Evolutionary conservation across 1,284 basidiomycete genomes (phyloP).

Genomic region (Trichosporon sp.): DNA sequence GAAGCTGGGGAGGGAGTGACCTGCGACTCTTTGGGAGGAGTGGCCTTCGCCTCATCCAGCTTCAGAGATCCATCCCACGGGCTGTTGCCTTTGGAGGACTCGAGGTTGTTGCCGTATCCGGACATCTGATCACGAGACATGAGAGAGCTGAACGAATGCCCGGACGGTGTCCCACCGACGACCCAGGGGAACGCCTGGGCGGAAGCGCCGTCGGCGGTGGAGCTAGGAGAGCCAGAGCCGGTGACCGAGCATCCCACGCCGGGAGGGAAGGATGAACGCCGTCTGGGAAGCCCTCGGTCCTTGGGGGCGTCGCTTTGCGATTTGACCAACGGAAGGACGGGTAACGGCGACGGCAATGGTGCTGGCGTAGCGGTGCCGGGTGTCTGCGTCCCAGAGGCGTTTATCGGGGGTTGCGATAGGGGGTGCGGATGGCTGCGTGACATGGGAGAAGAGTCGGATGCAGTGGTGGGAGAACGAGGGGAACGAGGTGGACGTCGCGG

Average conservation of each 20-base stretch:
- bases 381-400: neutral
- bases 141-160: neutral
- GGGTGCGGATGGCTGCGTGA: slow-evolving; percentile 14
- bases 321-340: slow-evolving; percentile 14
- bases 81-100: neutral
- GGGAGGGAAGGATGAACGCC: slow-evolving; percentile 35
- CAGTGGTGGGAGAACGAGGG: slow-evolving; percentile 1
- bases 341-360: slow-evolving; percentile 9
- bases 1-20: neutral
- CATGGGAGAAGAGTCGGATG: slow-evolving; percentile 2
- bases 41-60: neutral
- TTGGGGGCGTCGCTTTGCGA: neutral
- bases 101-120: neutral
- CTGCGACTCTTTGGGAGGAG: neutral
- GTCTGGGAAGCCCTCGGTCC: slow-evolving; percentile 9
- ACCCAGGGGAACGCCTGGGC: slow-evolving; percentile 26
- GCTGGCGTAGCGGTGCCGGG: neutral
- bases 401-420: slow-evolving; percentile 19
- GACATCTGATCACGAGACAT: slow-evolving; percentile 4
- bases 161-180: slow-evolving; percentile 1
- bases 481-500: slow-evolving; percentile 1
- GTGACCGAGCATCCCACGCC: slow-evolving; percentile 19
- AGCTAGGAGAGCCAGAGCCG: neutral
- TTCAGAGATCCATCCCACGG: slow-evolving; percentile 2
- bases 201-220: neutral